Conservation (phyloP, 2,329 filamentous ascomycete species). For the Niveomyces coronatus region DNA sequence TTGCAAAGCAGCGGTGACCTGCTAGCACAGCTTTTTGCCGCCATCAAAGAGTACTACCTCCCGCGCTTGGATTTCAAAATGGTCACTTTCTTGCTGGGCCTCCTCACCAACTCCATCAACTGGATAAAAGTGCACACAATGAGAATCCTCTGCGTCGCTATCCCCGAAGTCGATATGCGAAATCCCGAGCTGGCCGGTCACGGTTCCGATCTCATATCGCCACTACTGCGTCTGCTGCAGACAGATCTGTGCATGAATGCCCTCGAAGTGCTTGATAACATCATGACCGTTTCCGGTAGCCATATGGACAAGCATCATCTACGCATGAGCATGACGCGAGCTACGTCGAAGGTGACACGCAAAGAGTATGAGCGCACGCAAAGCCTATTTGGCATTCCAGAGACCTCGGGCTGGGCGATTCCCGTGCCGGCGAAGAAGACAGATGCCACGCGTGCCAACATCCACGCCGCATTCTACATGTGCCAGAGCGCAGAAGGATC, state of each 20-base stretch:
- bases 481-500: slow-evolving; percentile 60
- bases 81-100: slow-evolving; percentile 80
- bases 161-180: slow-evolving; percentile 87
- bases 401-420: slow-evolving; percentile 92
- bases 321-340: slow-evolving; percentile 94
- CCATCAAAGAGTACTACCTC: slow-evolving; percentile 69
- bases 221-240: slow-evolving; percentile 76
- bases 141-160: slow-evolving; percentile 73
- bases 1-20: slow-evolving; percentile 67
- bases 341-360: slow-evolving; percentile 71
- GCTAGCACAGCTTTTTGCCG: slow-evolving; percentile 59
- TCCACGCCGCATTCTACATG: slow-evolving; percentile 93
- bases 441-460: slow-evolving; percentile 75
- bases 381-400: slow-evolving; percentile 92
- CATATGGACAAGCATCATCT: slow-evolving; percentile 91
- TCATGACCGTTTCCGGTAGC: slow-evolving; percentile 86
- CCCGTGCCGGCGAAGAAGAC: slow-evolving; percentile 87
- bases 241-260: slow-evolving; percentile 92
- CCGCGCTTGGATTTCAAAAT: slow-evolving; percentile 74
- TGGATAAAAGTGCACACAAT: slow-evolving; percentile 94
- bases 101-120: slow-evolving; percentile 76
- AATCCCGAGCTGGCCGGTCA: slow-evolving; percentile 83
- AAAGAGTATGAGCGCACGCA: slow-evolving; percentile 94
- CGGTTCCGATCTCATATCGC: slow-evolving; percentile 90
- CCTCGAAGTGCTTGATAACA: slow-evolving; percentile 81